Percentiles rank a stretch among this genome's conserved stretches.
phyloP scores from a whole-genome alignment of 495 filamentous ascomycete species.

The Lophium mytilinum region DNA sequence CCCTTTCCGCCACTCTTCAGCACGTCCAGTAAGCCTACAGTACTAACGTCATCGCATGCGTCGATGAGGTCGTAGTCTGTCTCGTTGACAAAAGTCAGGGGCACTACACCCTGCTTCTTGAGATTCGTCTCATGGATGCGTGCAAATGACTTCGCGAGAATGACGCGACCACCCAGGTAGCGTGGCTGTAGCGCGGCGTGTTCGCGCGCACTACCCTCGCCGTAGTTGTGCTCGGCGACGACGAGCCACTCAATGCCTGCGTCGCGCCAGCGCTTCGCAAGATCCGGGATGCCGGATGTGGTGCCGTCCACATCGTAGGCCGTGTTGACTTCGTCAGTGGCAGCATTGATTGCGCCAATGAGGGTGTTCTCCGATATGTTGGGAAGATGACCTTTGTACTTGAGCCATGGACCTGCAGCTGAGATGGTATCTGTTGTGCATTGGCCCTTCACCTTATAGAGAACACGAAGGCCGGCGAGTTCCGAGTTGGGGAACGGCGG shows the following conservation, averaged over 20 bases:
- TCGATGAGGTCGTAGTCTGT: constrained; percentile 77
- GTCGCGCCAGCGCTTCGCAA: constrained; percentile 73
- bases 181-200: constrained; percentile 95
- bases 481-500: constrained; percentile 71
- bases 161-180: constrained; percentile 81
- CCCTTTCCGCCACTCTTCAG: constrained; percentile 70
- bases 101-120: constrained; percentile 97
- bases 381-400: constrained; percentile 97
- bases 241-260: constrained; percentile 73
- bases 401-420: constrained; percentile 93
- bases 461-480: constrained; percentile 63
- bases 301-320: constrained; percentile 75
- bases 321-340: constrained; percentile 82
- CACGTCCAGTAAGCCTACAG: constrained; percentile 74
- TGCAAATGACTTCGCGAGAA: constrained; percentile 86
- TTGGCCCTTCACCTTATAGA: constrained; percentile 93
- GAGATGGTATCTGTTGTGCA: constrained; percentile 99
- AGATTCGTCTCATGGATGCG: constrained; percentile 98
- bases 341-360: constrained; percentile 86
- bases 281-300: constrained; percentile 64
- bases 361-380: constrained; percentile 97
- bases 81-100: constrained; percentile 77
- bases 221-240: constrained; percentile 96
- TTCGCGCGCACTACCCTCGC: constrained; percentile 88
- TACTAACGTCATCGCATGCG: constrained; percentile 73